These are phyloP conservation scores for Astrephomene gubernaculifera DNA, from an alignment of 139 green algal genomes.

Conservation along the genomic window DNA sequence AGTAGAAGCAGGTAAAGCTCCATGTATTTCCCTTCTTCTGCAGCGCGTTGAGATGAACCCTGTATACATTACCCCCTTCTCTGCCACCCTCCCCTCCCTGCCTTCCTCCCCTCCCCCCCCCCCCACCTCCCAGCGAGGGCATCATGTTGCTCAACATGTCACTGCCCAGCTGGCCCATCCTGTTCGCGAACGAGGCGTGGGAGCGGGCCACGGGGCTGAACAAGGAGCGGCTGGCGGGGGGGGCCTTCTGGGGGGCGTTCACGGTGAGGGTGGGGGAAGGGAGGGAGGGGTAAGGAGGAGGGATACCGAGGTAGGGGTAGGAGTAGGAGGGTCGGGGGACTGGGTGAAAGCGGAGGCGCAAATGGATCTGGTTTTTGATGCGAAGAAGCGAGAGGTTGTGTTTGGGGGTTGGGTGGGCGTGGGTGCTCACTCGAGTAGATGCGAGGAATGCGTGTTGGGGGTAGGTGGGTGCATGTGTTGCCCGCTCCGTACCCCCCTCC, in stretches of 20 bases:
- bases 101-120: background rate
- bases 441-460: background rate
- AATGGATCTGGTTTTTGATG: too few species aligned
- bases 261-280: conserved; percentile 16
- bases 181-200: conserved; percentile 87
- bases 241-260: conserved; percentile 64
- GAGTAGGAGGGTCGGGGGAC: too few species aligned
- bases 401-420: background rate
- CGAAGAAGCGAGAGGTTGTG: too few species aligned
- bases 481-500: background rate
- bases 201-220: conserved; percentile 50
- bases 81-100: background rate
- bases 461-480: background rate
- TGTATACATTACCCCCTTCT: too few species aligned
- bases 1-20: too few species aligned
- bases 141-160: conserved; percentile 82
- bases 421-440: background rate
- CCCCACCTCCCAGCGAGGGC: conserved; percentile 66
- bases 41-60: too few species aligned
- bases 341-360: too few species aligned
- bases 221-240: conserved; percentile 29
- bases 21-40: too few species aligned
- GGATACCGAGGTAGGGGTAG: too few species aligned
- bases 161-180: conserved; percentile 65
- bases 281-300: background rate